Base-by-base conservation (phyloP, 1,284 basidiomycete genomes). In the Cryptococcus deneoformans region DNA sequence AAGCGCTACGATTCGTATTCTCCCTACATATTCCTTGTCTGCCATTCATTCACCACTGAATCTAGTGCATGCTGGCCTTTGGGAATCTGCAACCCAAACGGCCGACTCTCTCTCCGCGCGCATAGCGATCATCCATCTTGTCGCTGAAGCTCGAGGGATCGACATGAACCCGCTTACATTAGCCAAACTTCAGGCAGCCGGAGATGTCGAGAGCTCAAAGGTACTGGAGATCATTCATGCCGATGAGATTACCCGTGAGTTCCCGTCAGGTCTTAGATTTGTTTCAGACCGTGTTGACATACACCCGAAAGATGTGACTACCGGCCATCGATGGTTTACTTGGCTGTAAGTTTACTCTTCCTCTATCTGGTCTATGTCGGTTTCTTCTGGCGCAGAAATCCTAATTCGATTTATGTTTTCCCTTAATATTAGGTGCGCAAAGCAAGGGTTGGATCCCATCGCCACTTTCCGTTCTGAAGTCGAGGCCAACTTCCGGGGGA, bases 151-250 rank as follows among this genome's bases (percentile, higher is more conserved):
- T 1, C 80, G 90, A 35, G 90, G 91, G 2, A 81, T 93, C 6
- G 92, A 93, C 75, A 88, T 92, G 58, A 91, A 91, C 70, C 91
- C 91, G 0, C 81, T 82, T 11, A 92, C 90, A 3, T 91, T 95
- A 65, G 86, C 85, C 58, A 85, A 86, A 60, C 89, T 92, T 68
- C 79, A 82, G 7, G 82, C 83, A 37, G 86, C 86, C 9, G 80
- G 87, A 16, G 90, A 93, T 72, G 63, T 66, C 10, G 86, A 87
- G 58, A 89, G 85, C 54, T 88, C 90, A 43, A 79, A 81, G 11
- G 84, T 84, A 20, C 81, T 92, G 72, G 85, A 89, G 67, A 81
- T 88, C 51, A 89, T 92, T 52, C 89, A 91, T 66, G 83, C 85
- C 0, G 90, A 92, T 73, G 90, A 94, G 75, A 87, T 92, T 50